These are phyloP conservation scores for Colletotrichum ledebouriae DNA, from an alignment of 2,329 filamentous ascomycete genomes.

Conservation along the genomic window DNA sequence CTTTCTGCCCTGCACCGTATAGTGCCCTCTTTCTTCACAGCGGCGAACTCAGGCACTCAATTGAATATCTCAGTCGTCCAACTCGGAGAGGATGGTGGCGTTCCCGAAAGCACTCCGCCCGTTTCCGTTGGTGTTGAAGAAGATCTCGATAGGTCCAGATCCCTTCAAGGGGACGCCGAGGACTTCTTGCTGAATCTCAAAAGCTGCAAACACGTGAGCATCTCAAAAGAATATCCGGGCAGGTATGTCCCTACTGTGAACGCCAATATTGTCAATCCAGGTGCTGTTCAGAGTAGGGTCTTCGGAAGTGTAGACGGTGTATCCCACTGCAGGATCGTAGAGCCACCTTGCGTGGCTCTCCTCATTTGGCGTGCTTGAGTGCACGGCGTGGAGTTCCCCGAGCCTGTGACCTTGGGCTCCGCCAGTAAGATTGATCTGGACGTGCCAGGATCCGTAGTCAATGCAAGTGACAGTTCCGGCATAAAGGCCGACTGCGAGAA, in stretches of 20 bases:
- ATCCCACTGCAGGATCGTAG: conserved; percentile 1
- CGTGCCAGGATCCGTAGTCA: conserved; percentile 24
- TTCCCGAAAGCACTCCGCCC: conserved; percentile 12
- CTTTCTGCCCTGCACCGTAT: no score
- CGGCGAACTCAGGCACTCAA: neutral
- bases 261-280: neutral
- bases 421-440: conserved; percentile 14
- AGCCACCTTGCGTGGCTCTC: conserved; percentile 10
- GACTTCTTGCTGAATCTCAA: conserved; percentile 16
- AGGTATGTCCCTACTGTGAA: neutral
- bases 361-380: conserved; percentile 10
- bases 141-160: conserved; percentile 6
- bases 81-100: conserved; percentile 13
- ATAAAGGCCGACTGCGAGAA: conserved; percentile 2
- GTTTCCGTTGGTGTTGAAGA: conserved; percentile 5
- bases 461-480: neutral
- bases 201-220: neutral
- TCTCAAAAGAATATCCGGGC: neutral
- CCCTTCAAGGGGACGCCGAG: conserved; percentile 13
- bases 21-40: no score
- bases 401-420: conserved; percentile 14
- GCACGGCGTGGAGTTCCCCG: conserved; percentile 9
- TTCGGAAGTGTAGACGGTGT: conserved; percentile 5
- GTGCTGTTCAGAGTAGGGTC: conserved; percentile 21
- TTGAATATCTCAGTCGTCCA: conserved; percentile 1